Evolutionary conservation across 2,329 filamentous ascomycete genomes (phyloP).

Genomic region (Raffaelea ambrosiae): DNA sequence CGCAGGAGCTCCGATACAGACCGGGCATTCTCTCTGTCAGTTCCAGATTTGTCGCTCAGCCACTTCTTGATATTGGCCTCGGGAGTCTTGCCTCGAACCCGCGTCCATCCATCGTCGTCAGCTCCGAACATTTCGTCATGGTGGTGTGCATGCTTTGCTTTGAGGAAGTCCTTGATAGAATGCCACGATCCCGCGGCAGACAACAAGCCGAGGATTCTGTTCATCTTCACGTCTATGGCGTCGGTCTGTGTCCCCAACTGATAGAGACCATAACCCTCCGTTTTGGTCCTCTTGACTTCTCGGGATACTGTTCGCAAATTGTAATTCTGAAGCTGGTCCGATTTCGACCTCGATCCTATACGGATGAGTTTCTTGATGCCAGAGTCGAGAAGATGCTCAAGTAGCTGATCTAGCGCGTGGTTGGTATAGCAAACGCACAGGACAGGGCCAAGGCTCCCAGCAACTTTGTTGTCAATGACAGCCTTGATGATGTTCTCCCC

Average conservation of each 20-base stretch:
- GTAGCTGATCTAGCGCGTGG: slow-evolving; percentile 45
- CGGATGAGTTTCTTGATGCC: slow-evolving; percentile 47
- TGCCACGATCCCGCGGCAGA: not conserved
- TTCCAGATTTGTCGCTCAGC: slow-evolving; percentile 19
- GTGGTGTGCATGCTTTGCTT: slow-evolving; percentile 12
- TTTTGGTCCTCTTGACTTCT: slow-evolving; percentile 25
- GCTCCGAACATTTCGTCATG: slow-evolving; percentile 19
- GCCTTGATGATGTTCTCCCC: slow-evolving; percentile 51
- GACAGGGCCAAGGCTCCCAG: slow-evolving; percentile 37
- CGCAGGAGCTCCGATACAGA: no score
- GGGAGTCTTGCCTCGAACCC: not conserved
- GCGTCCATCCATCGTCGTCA: not conserved
- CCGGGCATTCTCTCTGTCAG: no score
- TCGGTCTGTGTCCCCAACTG: slow-evolving; percentile 14
- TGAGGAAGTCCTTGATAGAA: slow-evolving; percentile 15
- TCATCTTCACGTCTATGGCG: not conserved
- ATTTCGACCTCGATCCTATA: slow-evolving; percentile 51
- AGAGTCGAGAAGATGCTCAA: slow-evolving; percentile 47
- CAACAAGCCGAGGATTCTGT: not conserved
- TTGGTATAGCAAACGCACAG: slow-evolving; percentile 38
- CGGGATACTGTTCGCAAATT: slow-evolving; percentile 36
- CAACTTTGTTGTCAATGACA: slow-evolving; percentile 33
- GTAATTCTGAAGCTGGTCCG: slow-evolving; percentile 36
- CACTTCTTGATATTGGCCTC: slow-evolving; percentile 6
- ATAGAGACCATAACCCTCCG: slow-evolving; percentile 25